Percentiles rank a stretch among this genome's conserved stretches.
These are phyloP conservation scores for Diaporthe eres DNA, from an alignment of 2,329 filamentous ascomycete species.

Conservation along the genomic window DNA sequence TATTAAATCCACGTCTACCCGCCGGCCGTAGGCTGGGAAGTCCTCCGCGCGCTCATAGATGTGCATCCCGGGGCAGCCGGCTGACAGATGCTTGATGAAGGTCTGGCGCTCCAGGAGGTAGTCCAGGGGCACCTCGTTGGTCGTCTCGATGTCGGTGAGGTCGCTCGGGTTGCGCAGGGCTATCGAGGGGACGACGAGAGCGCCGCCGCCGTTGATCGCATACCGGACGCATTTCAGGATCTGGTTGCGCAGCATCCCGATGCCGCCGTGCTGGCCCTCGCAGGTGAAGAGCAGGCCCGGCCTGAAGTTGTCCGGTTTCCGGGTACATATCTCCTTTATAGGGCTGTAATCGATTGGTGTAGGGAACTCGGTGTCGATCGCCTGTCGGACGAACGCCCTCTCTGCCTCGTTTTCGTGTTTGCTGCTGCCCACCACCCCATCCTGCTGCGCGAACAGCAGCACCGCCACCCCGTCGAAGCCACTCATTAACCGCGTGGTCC, in stretches of 20 bases:
- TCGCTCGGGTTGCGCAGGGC: slow-evolving; percentile 51
- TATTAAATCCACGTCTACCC: slow-evolving; percentile 43
- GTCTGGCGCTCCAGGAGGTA: slow-evolving; percentile 49
- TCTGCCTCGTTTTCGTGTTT: slow-evolving; percentile 40
- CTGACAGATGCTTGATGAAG: slow-evolving; percentile 46
- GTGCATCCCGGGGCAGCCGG: slow-evolving; percentile 48
- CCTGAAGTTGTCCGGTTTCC: slow-evolving; percentile 49
- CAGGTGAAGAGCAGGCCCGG: slow-evolving; percentile 55
- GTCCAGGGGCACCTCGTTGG: slow-evolving; percentile 48
- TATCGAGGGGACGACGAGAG: slow-evolving; percentile 55
- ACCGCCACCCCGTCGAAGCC: slow-evolving; percentile 35
- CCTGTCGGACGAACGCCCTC: slow-evolving; percentile 45
- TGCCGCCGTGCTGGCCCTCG: slow-evolving; percentile 55
- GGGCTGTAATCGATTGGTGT: slow-evolving; percentile 52
- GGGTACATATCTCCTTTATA: slow-evolving; percentile 51
- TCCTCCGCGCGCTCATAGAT: slow-evolving; percentile 49
- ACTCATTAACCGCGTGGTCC: slow-evolving; percentile 39
- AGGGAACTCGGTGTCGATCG: slow-evolving; percentile 53
- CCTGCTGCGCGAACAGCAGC: slow-evolving; percentile 35
- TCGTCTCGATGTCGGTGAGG: slow-evolving; percentile 50
- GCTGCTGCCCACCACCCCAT: background rate
- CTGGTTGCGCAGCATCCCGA: slow-evolving; percentile 57
- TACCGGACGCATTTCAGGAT: slow-evolving; percentile 58
- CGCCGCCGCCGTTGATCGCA: slow-evolving; percentile 54
- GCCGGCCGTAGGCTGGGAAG: slow-evolving; percentile 47